These are phyloP conservation scores for Trichoderma sp. DNA, from an alignment of 2,329 filamentous ascomycete genomes.

Conservation along the genomic window DNA sequence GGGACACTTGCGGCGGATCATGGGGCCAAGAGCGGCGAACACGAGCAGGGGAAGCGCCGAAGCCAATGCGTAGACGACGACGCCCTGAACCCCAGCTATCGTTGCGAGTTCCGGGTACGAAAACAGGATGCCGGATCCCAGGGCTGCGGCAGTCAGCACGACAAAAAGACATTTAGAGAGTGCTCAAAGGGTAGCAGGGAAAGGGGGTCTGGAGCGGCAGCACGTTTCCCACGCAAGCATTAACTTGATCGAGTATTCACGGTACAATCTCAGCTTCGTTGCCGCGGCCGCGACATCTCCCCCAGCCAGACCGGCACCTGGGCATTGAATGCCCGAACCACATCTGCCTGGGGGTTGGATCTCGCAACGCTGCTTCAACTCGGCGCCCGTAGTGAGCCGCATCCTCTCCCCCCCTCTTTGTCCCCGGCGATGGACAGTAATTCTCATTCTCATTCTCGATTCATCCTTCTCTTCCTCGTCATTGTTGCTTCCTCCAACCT, in stretches of 20 bases:
- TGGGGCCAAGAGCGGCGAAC: constrained; percentile 73
- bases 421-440: constrained; percentile 15
- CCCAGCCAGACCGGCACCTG: constrained; percentile 21
- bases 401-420: constrained; percentile 42
- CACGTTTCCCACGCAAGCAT: constrained; percentile 98
- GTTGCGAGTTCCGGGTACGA: constrained; percentile 80
- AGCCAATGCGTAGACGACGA: constrained; percentile 74
- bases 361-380: constrained; percentile 54
- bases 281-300: constrained; percentile 48
- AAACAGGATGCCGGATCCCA: constrained; percentile 82
- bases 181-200: constrained; percentile 32
- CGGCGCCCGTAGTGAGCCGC: constrained; percentile 86
- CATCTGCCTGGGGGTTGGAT: constrained; percentile 53
- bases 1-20: constrained; percentile 78
- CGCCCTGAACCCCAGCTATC: constrained; percentile 75
- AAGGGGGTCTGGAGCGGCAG: constrained; percentile 70
- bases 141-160: constrained; percentile 61
- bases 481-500: neutral
- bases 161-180: constrained; percentile 14
- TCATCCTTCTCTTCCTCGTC: neutral
- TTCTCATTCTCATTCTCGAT: neutral
- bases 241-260: constrained; percentile 98
- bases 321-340: too few species aligned
- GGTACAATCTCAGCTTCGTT: constrained; percentile 92
- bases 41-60: constrained; percentile 72